Percentiles rank a stretch among this genome's conserved stretches.
phyloP scores from a whole-genome alignment of 345 rosid species.

The Schrenkiella parvula region DNA sequence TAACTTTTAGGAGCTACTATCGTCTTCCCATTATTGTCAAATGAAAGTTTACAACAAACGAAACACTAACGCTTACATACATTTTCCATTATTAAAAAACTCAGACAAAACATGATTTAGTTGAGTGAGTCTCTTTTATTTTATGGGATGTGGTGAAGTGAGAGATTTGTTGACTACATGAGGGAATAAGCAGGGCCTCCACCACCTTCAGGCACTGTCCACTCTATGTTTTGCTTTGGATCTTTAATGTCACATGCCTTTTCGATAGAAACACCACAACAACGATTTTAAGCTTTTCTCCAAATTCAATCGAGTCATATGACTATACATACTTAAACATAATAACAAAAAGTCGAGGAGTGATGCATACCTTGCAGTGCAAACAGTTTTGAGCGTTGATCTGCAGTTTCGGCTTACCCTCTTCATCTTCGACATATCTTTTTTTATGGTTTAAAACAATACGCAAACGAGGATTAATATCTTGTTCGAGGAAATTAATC shows the following conservation, averaged over 20 bases:
- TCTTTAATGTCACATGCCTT: conserved; percentile 88
- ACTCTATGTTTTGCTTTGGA: conserved; percentile 86
- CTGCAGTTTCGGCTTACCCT: conserved; percentile 65
- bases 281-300: background rate
- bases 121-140: background rate
- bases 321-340: background rate
- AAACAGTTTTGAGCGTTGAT: conserved; percentile 93
- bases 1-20: background rate
- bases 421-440: conserved; percentile 77
- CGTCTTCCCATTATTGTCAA: background rate
- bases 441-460: conserved; percentile 5
- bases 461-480: conserved; percentile 8
- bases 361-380: conserved; percentile 77
- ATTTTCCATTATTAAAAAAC: background rate
- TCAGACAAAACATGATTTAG: background rate
- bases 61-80: background rate
- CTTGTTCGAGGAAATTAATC: background rate
- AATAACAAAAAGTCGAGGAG: background rate
- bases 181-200: conserved; percentile 91
- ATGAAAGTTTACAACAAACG: background rate
- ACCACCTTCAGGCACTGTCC: conserved; percentile 98
- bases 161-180: conserved; percentile 41
- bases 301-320: background rate
- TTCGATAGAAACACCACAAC: background rate
- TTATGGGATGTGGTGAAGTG: background rate